phyloP scores from a whole-genome alignment of 1,284 basidiomycete genomes.

The Cutaneotrichosporon mucoides region DNA sequence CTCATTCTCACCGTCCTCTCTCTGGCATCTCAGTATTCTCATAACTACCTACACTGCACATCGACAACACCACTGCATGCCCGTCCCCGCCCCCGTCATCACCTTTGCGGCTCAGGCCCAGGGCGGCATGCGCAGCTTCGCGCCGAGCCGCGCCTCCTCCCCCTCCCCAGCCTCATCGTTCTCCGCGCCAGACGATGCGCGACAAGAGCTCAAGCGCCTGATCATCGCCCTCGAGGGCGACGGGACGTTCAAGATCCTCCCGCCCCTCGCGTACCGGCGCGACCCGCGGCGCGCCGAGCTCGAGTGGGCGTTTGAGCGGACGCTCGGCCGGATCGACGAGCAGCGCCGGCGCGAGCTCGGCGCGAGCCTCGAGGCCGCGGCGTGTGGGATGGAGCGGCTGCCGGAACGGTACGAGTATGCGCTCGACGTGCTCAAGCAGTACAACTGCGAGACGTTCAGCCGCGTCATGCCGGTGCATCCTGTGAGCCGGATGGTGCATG shows the following conservation, averaged over 20 bases:
- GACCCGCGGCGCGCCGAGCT: neutral
- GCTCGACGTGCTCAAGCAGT: neutral
- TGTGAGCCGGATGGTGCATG: neutral
- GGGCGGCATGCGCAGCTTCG: too few relatives aligned
- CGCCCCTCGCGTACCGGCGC: neutral
- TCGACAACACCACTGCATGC: too few relatives aligned
- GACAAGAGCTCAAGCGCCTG: neutral
- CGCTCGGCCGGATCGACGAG: neutral
- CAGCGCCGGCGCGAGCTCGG: neutral
- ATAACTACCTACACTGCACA: too few relatives aligned
- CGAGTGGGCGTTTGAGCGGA: neutral
- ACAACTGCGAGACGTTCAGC: neutral
- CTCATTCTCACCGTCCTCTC: too few relatives aligned
- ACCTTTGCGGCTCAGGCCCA: too few relatives aligned
- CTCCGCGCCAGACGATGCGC: too few relatives aligned
- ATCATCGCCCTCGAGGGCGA: neutral
- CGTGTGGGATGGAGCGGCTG: neutral
- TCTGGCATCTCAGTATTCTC: too few relatives aligned
- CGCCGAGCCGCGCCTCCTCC: too few relatives aligned
- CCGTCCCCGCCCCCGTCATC: too few relatives aligned
- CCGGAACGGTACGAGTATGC: neutral
- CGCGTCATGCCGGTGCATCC: neutral
- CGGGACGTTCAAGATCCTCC: neutral
- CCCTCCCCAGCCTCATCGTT: too few relatives aligned
- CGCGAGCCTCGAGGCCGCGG: neutral